Base-by-base conservation (phyloP, 140 eudicot genomes). In the Bidens hawaiensis region DNA sequence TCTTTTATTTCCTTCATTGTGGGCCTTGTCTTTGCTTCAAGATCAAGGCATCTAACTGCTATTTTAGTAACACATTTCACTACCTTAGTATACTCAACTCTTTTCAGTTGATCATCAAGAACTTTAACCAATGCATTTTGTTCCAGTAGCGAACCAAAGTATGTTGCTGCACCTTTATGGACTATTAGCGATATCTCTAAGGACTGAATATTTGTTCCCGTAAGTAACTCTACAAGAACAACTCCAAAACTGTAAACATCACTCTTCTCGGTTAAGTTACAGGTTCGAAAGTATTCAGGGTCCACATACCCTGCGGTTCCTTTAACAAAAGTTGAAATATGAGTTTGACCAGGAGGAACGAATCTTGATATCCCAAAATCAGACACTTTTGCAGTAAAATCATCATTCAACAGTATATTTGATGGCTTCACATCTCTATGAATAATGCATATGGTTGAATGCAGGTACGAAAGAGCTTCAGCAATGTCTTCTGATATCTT, bases 241-340 rank as follows among this genome's bases (percentile, higher is more conserved):
- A 64, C 72, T 48, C 71, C 77, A 62, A 62, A 71, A 42, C 76
- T 71, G 23, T 62, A 71, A 53, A 72, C 77, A 63, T 72, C 77
- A 42, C 71, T 72, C 21, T 72, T 72, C 45, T 64, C 53, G 1
- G 69, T 75, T 6, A 75, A 34, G 2, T 47, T 60, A 10, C 65
- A 15, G 4, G 79, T 48, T 22, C 54, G 65, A 15, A 75, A 75
- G 59, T 75, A 75, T 31, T 64, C 79, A 14, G 70, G 79, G 22
- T 75, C 75, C 57, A 75, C 33, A 43, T 75, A 75, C 13, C 79
- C 79, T 6, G 60, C 13, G 34, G 79, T 75, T 59, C 79, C 75
- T 67, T 75, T 55, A 2, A 67, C 75, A 14, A 31, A 42, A 40
- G 75, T 75, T 46, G 79, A 67, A 50, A 62, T 12, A 43, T 67